These are phyloP conservation scores for Cercophora newfieldiana DNA, from an alignment of 495 filamentous ascomycete species.

Conservation along the genomic window DNA sequence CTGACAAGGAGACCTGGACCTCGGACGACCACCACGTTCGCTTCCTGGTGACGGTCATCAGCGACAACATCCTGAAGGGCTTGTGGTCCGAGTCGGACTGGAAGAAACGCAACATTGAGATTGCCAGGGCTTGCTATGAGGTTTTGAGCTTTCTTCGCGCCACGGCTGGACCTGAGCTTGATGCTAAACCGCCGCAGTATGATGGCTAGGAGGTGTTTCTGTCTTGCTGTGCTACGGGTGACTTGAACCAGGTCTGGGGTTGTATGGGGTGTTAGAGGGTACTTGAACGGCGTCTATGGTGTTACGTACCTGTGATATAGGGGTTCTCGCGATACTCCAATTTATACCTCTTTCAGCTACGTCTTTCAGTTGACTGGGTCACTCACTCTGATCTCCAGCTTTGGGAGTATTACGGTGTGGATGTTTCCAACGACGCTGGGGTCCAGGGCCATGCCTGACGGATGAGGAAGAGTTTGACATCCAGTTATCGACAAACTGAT, in stretches of 20 bases:
- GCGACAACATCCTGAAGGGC: constrained; percentile 29
- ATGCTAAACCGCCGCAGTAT: constrained; percentile 23
- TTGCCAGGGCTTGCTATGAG: constrained; percentile 32
- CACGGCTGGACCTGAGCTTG: neutral
- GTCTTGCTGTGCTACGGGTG: neutral
- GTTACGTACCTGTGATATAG: neutral
- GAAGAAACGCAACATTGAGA: constrained; percentile 26
- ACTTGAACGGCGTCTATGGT: neutral
- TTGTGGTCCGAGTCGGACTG: constrained; percentile 33
- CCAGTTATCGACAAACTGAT: too few relatives aligned
- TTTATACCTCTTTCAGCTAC: neutral
- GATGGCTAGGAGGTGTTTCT: constrained; percentile 14
- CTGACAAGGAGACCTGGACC: constrained; percentile 31
- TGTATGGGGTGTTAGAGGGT: neutral
- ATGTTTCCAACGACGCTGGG: too few relatives aligned
- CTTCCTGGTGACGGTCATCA: constrained; percentile 33
- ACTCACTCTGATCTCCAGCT: neutral
- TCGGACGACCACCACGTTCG: constrained; percentile 35
- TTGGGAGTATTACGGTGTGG: too few relatives aligned
- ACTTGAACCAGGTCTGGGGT: neutral
- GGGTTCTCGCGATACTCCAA: neutral
- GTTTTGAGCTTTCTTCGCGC: constrained; percentile 32
- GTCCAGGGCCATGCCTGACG: too few relatives aligned
- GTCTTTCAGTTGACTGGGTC: neutral
- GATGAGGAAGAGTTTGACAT: too few relatives aligned